Conservation (phyloP, 192 early-diverging fungal species). For the Coemansia sp. region DNA sequence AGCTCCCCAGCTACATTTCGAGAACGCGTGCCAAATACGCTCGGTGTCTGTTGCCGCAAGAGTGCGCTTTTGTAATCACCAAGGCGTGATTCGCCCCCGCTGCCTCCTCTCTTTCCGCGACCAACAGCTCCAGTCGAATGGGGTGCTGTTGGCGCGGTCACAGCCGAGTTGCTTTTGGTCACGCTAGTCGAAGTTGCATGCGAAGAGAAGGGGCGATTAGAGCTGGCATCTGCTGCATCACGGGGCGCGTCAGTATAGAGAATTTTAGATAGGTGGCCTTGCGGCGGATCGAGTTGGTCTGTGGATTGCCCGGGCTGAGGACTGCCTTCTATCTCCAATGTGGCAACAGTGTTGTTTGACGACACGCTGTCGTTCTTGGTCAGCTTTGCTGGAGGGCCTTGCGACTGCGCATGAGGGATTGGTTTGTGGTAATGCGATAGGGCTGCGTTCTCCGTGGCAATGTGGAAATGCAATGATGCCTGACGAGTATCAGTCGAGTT, state of each 20-base stretch:
- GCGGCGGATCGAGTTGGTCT: slow-evolving; percentile 6
- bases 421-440: slow-evolving; percentile 16
- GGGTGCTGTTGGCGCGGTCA: neutral
- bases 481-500: neutral
- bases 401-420: neutral
- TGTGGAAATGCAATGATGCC: slow-evolving; percentile 31
- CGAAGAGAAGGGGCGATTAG: slow-evolving; percentile 5
- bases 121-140: slow-evolving; percentile 8
- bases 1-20: slow-evolving; percentile 16
- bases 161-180: slow-evolving; percentile 1
- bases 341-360: slow-evolving; percentile 22
- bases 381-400: slow-evolving; percentile 8
- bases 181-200: neutral
- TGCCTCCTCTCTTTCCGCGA: slow-evolving; percentile 28
- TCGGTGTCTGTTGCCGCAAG: slow-evolving; percentile 17
- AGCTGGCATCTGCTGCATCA: slow-evolving; percentile 1
- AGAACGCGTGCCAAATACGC: slow-evolving; percentile 28
- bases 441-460: slow-evolving; percentile 21
- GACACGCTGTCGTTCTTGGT: slow-evolving; percentile 29
- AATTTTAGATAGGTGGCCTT: slow-evolving; percentile 42
- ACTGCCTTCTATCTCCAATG: slow-evolving; percentile 25
- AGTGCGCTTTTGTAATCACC: slow-evolving; percentile 35
- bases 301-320: slow-evolving; percentile 12
- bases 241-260: slow-evolving; percentile 24
- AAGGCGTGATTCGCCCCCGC: slow-evolving; percentile 34